phyloP scores from a whole-genome alignment of 2,329 filamentous ascomycete genomes.

The Colletotrichum plurivorum region DNA sequence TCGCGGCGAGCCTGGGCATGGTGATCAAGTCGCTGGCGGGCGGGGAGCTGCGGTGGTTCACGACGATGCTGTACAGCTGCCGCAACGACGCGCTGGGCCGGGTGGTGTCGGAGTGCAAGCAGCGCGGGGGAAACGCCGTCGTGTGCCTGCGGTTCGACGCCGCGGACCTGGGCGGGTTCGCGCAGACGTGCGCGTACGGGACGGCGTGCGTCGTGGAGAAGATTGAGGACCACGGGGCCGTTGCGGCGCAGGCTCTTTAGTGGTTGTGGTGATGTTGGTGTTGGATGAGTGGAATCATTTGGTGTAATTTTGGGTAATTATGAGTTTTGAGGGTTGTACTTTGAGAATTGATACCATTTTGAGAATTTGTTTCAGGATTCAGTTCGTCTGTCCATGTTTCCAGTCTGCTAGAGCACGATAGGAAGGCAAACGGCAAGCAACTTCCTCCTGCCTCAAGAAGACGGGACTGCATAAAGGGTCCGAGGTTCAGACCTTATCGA shows the following conservation, averaged over 20 bases:
- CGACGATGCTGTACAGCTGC: conserved; percentile 70
- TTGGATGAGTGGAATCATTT: neutral
- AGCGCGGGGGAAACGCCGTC: conserved; percentile 71
- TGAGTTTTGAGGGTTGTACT: no score
- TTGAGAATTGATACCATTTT: no score
- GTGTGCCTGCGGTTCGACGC: conserved; percentile 72
- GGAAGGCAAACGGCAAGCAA: neutral
- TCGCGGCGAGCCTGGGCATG: conserved; percentile 69
- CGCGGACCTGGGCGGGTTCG: conserved; percentile 67
- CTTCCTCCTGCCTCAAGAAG: conserved; percentile 1
- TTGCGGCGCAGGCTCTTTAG: conserved; percentile 34
- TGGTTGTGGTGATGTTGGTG: neutral
- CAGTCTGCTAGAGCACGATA: neutral
- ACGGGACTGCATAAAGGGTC: conserved; percentile 7
- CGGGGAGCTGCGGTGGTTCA: conserved; percentile 73
- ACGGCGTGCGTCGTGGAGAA: conserved; percentile 72
- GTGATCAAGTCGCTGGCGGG: conserved; percentile 70
- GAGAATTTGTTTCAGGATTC: no score
- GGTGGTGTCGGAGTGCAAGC: conserved; percentile 69
- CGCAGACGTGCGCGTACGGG: conserved; percentile 73
- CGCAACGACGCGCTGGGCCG: conserved; percentile 71
- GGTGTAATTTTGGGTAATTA: no score
- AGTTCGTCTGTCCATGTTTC: no score
- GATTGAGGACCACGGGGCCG: conserved; percentile 54
- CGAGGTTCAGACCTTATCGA: neutral